Conservation (phyloP, 2,329 filamentous ascomycete genomes). For the Lecanicillium sp. region DNA sequence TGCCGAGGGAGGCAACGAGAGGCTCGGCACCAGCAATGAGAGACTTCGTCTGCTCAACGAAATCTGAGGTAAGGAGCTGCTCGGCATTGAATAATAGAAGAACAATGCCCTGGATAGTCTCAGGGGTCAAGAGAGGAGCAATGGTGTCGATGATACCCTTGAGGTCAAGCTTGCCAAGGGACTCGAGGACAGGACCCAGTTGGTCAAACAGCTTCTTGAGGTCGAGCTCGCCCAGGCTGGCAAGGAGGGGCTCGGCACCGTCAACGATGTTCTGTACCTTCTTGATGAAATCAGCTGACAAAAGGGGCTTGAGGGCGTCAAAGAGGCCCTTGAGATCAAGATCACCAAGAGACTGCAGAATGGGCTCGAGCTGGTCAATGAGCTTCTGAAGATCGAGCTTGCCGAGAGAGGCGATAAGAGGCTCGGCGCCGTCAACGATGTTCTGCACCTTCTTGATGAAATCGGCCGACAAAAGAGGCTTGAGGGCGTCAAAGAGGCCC, state of each 20-base stretch:
- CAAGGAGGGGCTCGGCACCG: slow-evolving; percentile 27
- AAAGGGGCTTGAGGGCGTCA: slow-evolving; percentile 18
- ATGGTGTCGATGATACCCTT: slow-evolving; percentile 14
- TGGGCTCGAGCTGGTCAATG: slow-evolving; percentile 16
- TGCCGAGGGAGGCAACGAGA: slow-evolving; percentile 10
- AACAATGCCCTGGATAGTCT: slow-evolving; percentile 16
- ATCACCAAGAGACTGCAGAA: slow-evolving; percentile 14
- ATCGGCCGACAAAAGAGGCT: slow-evolving; percentile 23
- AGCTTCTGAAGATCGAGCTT: slow-evolving; percentile 24
- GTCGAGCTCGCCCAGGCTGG: slow-evolving; percentile 29
- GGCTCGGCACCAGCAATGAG: slow-evolving; percentile 11
- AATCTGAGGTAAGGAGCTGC: slow-evolving; percentile 13
- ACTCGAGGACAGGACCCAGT: slow-evolving; percentile 18
- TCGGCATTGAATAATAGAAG: slow-evolving; percentile 16
- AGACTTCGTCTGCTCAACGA: slow-evolving; percentile 17
- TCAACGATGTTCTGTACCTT: slow-evolving; percentile 22
- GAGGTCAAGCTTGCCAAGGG: slow-evolving; percentile 17
- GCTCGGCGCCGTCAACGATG: slow-evolving; percentile 24
- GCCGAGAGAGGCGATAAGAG: slow-evolving; percentile 24
- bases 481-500: slow-evolving; percentile 21
- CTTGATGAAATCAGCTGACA: slow-evolving; percentile 20
- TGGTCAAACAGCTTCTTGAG: slow-evolving; percentile 22
- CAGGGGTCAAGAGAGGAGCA: slow-evolving; percentile 10
- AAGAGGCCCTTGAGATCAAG: slow-evolving; percentile 15
- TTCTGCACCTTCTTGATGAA: slow-evolving; percentile 22